phyloP scores from a whole-genome alignment of 208 protist species.

The Crithidia bombi region DNA sequence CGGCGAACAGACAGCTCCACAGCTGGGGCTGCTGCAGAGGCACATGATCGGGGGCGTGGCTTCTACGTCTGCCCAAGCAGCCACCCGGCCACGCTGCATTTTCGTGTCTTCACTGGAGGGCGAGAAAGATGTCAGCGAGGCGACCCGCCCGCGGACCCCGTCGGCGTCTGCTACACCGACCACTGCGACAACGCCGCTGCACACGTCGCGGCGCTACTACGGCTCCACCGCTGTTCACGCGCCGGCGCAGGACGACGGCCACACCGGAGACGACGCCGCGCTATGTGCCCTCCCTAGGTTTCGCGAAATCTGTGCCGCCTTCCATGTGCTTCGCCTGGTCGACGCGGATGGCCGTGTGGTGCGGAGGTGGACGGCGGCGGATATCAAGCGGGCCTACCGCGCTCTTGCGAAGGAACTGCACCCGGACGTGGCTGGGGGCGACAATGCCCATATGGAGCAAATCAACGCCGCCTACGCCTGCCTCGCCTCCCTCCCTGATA shows the following conservation, averaged over 20 bases:
- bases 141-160: slow-evolving; percentile 1
- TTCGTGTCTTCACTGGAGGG: too few relatives aligned
- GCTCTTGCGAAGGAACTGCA: slow-evolving; percentile 40
- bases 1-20: too few relatives aligned
- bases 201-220: slow-evolving; percentile 14
- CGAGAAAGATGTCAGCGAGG: too few relatives aligned
- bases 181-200: neutral
- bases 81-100: too few relatives aligned
- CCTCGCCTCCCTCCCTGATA: slow-evolving; percentile 18
- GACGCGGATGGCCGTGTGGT: slow-evolving; percentile 13
- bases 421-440: slow-evolving; percentile 44
- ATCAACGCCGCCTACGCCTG: slow-evolving; percentile 46
- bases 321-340: slow-evolving; percentile 28
- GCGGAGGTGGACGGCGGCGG: slow-evolving; percentile 30
- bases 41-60: too few relatives aligned
- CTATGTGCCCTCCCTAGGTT: slow-evolving; percentile 18
- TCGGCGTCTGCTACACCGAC: neutral
- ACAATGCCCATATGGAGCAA: slow-evolving; percentile 42
- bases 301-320: slow-evolving; percentile 24
- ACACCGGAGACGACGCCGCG: slow-evolving; percentile 1
- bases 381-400: slow-evolving; percentile 53
- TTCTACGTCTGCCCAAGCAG: too few relatives aligned
- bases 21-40: too few relatives aligned
- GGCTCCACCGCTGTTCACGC: neutral
- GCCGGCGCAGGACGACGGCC: neutral